Evolutionary conservation across 345 rosid species (phyloP), one percentile per base, ranked within the genome.

Genomic region (Isatis tinctoria): DNA sequence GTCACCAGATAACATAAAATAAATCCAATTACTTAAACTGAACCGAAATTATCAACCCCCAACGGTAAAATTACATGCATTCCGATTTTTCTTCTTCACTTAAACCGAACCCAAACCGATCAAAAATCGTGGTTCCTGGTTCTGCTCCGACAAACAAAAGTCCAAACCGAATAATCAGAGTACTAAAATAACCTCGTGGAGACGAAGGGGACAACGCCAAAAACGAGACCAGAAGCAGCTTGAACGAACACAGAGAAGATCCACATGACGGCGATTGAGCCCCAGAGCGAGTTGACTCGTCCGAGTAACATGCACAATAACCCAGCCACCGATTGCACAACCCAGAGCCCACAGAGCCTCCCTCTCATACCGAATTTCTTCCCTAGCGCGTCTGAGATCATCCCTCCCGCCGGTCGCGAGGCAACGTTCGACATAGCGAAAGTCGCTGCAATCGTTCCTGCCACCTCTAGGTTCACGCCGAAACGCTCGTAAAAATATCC

Each of bases 151-250:
- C 8, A 32, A 35, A 1, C 37, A 8, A 8, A 35, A 7, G 37
- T 35, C 10, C 20, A 44, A 40, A 40, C 44, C 44, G 12, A 12
- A 22, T 22, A 22, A 22, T 22, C 24, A 22, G 1, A 30, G 7
- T 3, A 58, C 28, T 6, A n/a, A n/a, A n/a, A n/a, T n/a, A 17
- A 87, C 98, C 92, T 83, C 17, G 79, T 85, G 81, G 96, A 86
- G 76, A 93, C 89, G 69, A 93, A 93, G 26, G 98, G 96, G 3
- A 88, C 96, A 3, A 93, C 85, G 17, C 97, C 98, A 67, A 88
- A 93, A 0, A 83, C 82, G 62, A 93, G 90, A 57, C 98, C 98
- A 10, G 93, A 82, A 51, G 98, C 84, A 16, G 98, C 98, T 78
- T 93, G 97, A 41, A 90, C 92, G 10, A 85, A 83, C 11, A 86